Percentiles rank a stretch among this genome's conserved stretches.
These are phyloP conservation scores for Apiospora sp. DNA, from an alignment of 2,329 filamentous ascomycete species.

Conservation along the genomic window DNA sequence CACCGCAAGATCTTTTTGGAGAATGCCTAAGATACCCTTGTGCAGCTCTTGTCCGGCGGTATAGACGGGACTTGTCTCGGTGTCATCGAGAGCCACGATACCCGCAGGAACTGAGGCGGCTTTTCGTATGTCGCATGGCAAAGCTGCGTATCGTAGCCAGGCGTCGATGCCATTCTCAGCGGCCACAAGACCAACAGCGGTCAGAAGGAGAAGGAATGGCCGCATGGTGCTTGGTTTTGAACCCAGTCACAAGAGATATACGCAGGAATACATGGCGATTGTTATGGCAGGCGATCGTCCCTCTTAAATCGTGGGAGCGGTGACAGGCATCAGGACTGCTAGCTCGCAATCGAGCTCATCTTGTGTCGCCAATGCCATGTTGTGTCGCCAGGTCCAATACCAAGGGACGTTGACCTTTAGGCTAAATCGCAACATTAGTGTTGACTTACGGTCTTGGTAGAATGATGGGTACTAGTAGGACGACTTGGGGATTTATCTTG, in stretches of 20 bases:
- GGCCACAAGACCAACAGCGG: conserved; percentile 31
- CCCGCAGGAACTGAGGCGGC: conserved; percentile 52
- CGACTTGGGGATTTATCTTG: not conserved
- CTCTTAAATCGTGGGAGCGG: not conserved
- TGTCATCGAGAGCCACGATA: conserved; percentile 63
- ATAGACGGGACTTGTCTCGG: conserved; percentile 62
- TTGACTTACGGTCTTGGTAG: conserved; percentile 5
- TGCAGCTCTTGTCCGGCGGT: conserved; percentile 67
- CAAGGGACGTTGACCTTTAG: conserved; percentile 4
- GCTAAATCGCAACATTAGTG: conserved; percentile 17
- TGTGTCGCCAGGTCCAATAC: conserved; percentile 7
- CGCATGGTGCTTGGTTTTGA: conserved; percentile 17
- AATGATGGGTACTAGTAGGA: not conserved
- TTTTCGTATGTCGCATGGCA: conserved; percentile 49
- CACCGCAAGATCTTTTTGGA: conserved; percentile 55
- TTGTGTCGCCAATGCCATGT: not conserved
- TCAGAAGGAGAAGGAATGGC: conserved; percentile 26
- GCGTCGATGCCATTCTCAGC: conserved; percentile 59
- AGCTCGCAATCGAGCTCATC: not conserved
- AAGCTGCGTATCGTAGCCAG: conserved; percentile 62
- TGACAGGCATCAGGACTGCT: not conserved
- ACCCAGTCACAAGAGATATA: not conserved
- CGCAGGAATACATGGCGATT: not conserved
- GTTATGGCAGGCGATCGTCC: not conserved
- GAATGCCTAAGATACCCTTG: conserved; percentile 63